Conservation (phyloP, 768 basidiomycete genomes). For the Rhodosporidiobolus odoratus region DNA sequence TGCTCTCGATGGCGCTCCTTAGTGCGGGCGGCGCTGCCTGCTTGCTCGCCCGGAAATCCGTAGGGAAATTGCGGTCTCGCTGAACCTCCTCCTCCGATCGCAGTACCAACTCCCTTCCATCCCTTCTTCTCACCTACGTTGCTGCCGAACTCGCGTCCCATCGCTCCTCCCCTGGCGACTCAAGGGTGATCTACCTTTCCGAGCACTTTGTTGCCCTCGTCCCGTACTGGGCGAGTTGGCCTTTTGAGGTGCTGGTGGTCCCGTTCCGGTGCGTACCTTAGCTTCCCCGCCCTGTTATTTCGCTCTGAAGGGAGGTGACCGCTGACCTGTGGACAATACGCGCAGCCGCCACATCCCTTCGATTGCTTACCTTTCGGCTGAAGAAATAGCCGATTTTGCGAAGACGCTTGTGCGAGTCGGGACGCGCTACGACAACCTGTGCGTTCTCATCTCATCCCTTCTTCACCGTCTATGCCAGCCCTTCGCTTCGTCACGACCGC, state of each 20-base stretch:
- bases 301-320: neutral
- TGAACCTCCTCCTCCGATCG: neutral
- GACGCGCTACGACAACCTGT: slow-evolving; percentile 44
- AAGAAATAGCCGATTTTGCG: slow-evolving; percentile 64
- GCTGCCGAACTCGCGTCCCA: slow-evolving; percentile 51
- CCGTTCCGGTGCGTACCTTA: neutral
- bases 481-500: neutral
- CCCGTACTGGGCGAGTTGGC: slow-evolving; percentile 96
- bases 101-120: slow-evolving; percentile 37
- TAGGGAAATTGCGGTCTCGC: no score
- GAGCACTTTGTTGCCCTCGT: slow-evolving; percentile 76
- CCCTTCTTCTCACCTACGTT: slow-evolving; percentile 43
- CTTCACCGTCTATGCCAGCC: neutral
- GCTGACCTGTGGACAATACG: slow-evolving; percentile 54
- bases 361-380: slow-evolving; percentile 56
- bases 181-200: slow-evolving; percentile 65
- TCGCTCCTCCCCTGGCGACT: slow-evolving; percentile 50
- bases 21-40: no score
- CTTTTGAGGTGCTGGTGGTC: slow-evolving; percentile 64
- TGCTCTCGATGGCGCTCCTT: neutral
- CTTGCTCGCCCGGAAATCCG: neutral
- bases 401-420: slow-evolving; percentile 52
- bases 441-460: slow-evolving; percentile 13
- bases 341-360: slow-evolving; percentile 70
- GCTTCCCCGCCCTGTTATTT: neutral